phyloP scores from a whole-genome alignment of 108 stramenopile genomes.

The Chaetoceros tenuissimus region DNA sequence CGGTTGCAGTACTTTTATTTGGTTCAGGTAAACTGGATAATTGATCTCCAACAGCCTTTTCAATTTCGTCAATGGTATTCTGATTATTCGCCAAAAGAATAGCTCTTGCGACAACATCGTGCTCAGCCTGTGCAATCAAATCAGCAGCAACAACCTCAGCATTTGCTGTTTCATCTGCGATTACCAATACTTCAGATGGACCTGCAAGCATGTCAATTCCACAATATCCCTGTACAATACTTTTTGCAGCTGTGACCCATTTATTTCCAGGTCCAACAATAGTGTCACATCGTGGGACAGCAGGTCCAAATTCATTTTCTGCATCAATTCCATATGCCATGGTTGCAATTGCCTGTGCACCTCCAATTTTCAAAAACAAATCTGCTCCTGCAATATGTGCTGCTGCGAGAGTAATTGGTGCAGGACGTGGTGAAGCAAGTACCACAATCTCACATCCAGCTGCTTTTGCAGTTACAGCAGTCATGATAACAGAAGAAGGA shows the following conservation, averaged over 20 bases:
- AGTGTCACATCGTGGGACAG: slow-evolving; percentile 82
- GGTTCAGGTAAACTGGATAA: slow-evolving; percentile 80
- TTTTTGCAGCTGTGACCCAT: slow-evolving; percentile 99
- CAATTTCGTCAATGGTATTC: slow-evolving; percentile 58
- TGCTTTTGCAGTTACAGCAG: slow-evolving; percentile 92
- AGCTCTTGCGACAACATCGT: slow-evolving; percentile 95
- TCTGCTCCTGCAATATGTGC: slow-evolving; percentile 86
- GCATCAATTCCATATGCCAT: slow-evolving; percentile 87
- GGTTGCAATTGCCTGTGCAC: slow-evolving; percentile 92
- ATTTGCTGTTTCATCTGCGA: slow-evolving; percentile 90
- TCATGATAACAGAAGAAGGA: slow-evolving; percentile 97
- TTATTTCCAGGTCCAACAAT: slow-evolving; percentile 99
- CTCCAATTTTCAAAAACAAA: slow-evolving; percentile 82
- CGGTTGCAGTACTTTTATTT: slow-evolving; percentile 73
- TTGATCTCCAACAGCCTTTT: slow-evolving; percentile 60
- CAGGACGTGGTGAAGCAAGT: slow-evolving; percentile 87
- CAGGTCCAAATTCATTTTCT: slow-evolving; percentile 14
- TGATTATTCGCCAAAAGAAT: slow-evolving; percentile 71
- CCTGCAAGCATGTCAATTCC: slow-evolving; percentile 99
- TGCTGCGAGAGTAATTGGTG: slow-evolving; percentile 90
- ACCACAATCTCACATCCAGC: slow-evolving; percentile 91
- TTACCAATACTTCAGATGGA: slow-evolving; percentile 95
- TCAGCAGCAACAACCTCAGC: slow-evolving; percentile 93
- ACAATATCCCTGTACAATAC: slow-evolving; percentile 84
- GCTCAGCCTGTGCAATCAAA: slow-evolving; percentile 98